phyloP scores from a whole-genome alignment of 176 grass and related monocot genomes.

The Aegilops umbellulata region DNA sequence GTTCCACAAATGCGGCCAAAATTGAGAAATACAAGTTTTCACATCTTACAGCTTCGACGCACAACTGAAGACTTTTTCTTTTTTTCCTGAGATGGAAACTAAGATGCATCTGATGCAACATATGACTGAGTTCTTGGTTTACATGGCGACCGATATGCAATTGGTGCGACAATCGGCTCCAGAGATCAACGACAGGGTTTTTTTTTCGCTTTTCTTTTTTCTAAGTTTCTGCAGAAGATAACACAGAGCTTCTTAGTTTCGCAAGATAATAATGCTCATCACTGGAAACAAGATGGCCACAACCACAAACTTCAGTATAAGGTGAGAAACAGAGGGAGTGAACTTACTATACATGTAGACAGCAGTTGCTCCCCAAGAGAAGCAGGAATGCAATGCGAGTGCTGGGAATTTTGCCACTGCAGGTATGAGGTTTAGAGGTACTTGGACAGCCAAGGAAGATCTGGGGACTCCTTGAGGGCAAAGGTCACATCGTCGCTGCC shows the following conservation, averaged over 20 bases:
- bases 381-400: conserved; percentile 1
- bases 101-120: neutral
- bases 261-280: neutral
- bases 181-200: neutral
- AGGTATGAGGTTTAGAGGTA: conserved; percentile 51
- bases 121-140: neutral
- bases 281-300: neutral
- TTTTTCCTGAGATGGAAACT: neutral
- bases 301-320: neutral
- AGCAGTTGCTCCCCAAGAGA: neutral
- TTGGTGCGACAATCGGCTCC: neutral
- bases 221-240: conserved; percentile 10
- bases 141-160: neutral
- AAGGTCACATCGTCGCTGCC: conserved; percentile 91
- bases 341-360: conserved; percentile 19
- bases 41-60: neutral
- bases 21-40: neutral
- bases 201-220: neutral
- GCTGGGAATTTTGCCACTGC: neutral
- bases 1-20: neutral
- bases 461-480: conserved; percentile 80
- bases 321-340: neutral
- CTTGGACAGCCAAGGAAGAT: conserved; percentile 86
- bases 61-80: neutral
- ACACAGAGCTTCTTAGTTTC: neutral